Conservation (phyloP, 139 green algal genomes). For the Tetraselmis striata region DNA sequence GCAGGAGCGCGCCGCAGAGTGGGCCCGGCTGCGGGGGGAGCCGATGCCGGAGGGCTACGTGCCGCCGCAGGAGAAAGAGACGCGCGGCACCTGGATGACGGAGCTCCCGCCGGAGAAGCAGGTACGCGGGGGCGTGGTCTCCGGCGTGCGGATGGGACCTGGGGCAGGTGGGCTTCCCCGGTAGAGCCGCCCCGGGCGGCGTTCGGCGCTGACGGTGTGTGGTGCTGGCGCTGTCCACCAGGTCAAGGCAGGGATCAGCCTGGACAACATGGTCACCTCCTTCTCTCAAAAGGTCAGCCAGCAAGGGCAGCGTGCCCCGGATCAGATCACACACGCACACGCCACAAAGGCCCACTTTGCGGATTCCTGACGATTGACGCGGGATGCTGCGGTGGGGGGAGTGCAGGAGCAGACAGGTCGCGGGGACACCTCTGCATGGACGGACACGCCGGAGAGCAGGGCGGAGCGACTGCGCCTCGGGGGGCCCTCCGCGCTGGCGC, state of each 20-base stretch:
- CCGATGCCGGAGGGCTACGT: conserved; percentile 39
- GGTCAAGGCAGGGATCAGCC: not conserved
- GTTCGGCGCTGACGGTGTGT: too few species aligned
- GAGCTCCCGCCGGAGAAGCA: conserved; percentile 49
- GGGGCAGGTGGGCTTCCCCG: too few species aligned
- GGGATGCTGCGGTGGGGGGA: not conserved
- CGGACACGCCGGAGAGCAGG: conserved; percentile 51
- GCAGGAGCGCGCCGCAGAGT: conserved; percentile 54
- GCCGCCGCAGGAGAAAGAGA: conserved; percentile 1
- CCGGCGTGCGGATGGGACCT: too few species aligned
- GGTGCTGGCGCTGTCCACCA: not conserved
- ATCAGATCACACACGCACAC: too few species aligned
- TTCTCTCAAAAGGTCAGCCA: not conserved
- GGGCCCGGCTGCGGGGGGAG: conserved; percentile 52
- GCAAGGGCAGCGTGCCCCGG: not conserved
- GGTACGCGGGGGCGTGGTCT: not conserved
- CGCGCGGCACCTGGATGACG: conserved; percentile 75
- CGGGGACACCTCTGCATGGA: conserved; percentile 63
- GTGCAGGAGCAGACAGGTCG: conserved; percentile 4
- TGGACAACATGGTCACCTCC: not conserved
- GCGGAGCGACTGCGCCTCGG: conserved; percentile 20
- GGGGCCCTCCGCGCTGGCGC: conserved; percentile 3
- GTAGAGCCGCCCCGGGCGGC: too few species aligned
- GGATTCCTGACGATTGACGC: too few species aligned
- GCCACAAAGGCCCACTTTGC: too few species aligned